These are phyloP conservation scores for Pythium diclinum DNA, from an alignment of 352 stramenopile genomes.

Conservation along the genomic window DNA sequence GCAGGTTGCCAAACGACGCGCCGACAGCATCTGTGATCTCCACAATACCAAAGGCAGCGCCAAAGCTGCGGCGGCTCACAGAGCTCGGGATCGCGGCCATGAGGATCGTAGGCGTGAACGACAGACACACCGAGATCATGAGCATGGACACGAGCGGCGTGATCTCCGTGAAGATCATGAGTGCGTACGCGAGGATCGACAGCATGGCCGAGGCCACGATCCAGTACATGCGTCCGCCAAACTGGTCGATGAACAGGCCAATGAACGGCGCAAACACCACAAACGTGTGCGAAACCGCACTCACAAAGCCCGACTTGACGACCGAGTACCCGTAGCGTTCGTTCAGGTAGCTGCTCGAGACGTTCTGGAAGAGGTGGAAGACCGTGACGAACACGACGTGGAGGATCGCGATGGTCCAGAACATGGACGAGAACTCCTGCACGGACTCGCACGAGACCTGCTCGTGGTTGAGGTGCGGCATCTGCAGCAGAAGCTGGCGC, in stretches of 20 bases:
- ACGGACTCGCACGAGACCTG: slow-evolving; percentile 59
- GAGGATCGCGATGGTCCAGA: slow-evolving; percentile 81
- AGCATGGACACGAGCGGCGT: slow-evolving; percentile 83
- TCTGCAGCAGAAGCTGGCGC: slow-evolving; percentile 35
- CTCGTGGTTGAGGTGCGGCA: slow-evolving; percentile 24
- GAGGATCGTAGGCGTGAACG: slow-evolving; percentile 85
- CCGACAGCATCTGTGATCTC: slow-evolving; percentile 83
- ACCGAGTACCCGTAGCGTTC: slow-evolving; percentile 84
- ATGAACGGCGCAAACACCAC: slow-evolving; percentile 88
- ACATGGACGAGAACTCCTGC: slow-evolving; percentile 78
- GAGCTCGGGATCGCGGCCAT: slow-evolving; percentile 85
- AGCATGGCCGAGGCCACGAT: slow-evolving; percentile 67
- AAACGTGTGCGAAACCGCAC: slow-evolving; percentile 71
- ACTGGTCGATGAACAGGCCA: slow-evolving; percentile 85
- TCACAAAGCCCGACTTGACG: slow-evolving; percentile 82
- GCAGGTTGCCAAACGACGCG: slow-evolving; percentile 75
- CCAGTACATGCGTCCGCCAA: slow-evolving; percentile 82
- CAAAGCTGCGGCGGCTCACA: slow-evolving; percentile 70
- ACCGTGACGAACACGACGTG: slow-evolving; percentile 90
- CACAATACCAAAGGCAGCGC: slow-evolving; percentile 85
- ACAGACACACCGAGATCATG: slow-evolving; percentile 83
- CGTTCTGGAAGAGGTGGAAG: slow-evolving; percentile 92
- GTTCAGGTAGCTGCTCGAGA: slow-evolving; percentile 84
- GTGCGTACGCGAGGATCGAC: slow-evolving; percentile 71
- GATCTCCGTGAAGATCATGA: slow-evolving; percentile 83